Base-by-base conservation (phyloP, 306 rosid species). In the Quercus agrifolia region DNA sequence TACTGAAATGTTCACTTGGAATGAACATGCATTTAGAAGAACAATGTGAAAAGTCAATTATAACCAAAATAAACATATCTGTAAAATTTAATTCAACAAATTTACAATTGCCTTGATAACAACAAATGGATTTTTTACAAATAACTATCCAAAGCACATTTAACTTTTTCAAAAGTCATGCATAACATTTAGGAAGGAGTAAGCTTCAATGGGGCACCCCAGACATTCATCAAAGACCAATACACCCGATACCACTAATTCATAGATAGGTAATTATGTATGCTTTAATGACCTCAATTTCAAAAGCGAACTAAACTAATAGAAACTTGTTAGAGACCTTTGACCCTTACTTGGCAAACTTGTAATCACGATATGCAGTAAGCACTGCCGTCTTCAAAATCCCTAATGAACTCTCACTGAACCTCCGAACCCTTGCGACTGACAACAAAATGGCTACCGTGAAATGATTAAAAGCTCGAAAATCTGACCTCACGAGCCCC, bases 391-490 rank as follows among this genome's bases (percentile, higher is more conserved):
- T 79, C 49, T 85, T 85, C 76, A 85, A 55, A 75, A 74, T 68
- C 63, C 70, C 83, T 73, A 82, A 70, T 8, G 81, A 31, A 18
- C 56, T 79, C 69, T 82, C 88, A 31, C 85, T 41, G 15, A 85
- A 82, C 77, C 78, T 78, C 78, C 86, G 70, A 51, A 85, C 79
- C 74, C 88, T 74, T 4, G 83, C 82, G 3, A 82, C 68, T 0
- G 86, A 85, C 19, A 85, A 73, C 70, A 85, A 68, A 79, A 85
- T 28, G 64, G 81, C 81, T 44, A 85, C 83, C 0, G 84, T 85
- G 15, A 85, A 85, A 79, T 82, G 88, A 79, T 85, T 85, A 59
- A 85, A 85, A 31, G 81, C 83, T 49, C 88, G 61, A 38, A 63
- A 78, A 71, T 76, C 84, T 5, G 79, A 71, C 78, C 67, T 78